These are phyloP conservation scores for Ramaria rubella DNA, from an alignment of 768 basidiomycete species.

Conservation along the genomic window DNA sequence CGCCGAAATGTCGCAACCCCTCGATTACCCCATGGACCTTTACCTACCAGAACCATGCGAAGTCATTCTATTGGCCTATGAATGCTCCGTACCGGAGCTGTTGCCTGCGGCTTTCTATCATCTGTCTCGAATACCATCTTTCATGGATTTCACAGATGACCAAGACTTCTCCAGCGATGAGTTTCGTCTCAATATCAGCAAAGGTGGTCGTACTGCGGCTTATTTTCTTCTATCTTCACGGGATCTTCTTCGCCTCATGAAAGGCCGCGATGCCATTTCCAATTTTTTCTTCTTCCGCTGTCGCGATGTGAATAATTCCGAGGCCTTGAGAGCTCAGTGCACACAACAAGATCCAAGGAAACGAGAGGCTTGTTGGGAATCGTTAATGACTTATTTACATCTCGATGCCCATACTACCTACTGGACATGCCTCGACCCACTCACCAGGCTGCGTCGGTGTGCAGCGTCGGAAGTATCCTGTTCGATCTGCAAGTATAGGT, in stretches of 20 bases:
- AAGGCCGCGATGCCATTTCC: too few relatives aligned
- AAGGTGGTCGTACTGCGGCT: not conserved
- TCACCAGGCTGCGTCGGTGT: too few relatives aligned
- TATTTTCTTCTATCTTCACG: not conserved
- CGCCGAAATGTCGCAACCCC: not conserved
- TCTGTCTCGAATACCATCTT: slow-evolving; percentile 32
- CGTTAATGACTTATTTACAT: too few relatives aligned
- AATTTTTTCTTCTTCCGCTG: too few relatives aligned
- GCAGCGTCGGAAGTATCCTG: too few relatives aligned
- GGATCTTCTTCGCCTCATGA: not conserved
- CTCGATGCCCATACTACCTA: too few relatives aligned
- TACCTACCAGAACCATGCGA: slow-evolving; percentile 61
- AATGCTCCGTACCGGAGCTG: slow-evolving; percentile 32
- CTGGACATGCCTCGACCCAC: too few relatives aligned
- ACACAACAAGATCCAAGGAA: too few relatives aligned
- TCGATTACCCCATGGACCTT: slow-evolving; percentile 16
- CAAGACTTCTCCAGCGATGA: not conserved
- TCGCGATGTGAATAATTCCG: too few relatives aligned
- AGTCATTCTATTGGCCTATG: slow-evolving; percentile 39
- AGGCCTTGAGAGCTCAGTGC: too few relatives aligned
- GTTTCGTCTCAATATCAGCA: not conserved
- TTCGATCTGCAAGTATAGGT: too few relatives aligned
- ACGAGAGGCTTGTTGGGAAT: too few relatives aligned
- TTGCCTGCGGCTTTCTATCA: slow-evolving; percentile 48
- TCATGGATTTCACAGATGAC: not conserved